Conservation (phyloP, 2,329 filamentous ascomycete species). For the Botrytis tulipae region DNA sequence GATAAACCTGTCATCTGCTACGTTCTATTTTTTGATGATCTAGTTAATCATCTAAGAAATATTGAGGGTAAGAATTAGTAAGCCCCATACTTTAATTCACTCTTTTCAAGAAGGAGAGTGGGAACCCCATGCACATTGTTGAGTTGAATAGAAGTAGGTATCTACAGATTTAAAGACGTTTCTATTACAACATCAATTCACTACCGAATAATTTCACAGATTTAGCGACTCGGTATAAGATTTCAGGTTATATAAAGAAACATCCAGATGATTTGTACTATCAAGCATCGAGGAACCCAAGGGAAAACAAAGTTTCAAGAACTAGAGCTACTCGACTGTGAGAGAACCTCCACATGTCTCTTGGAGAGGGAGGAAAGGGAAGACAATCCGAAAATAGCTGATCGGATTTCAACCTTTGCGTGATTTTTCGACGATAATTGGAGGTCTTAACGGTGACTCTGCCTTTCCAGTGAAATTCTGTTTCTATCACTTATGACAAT, state of each 20-base stretch:
- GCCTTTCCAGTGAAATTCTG: no score
- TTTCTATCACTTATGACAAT: no score
- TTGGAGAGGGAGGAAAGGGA: rapidly evolving
- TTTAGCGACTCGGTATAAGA: no score
- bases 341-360: background rate
- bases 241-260: background rate
- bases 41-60: no score
- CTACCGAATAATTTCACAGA: no score
- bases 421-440: no score
- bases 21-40: no score
- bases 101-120: background rate
- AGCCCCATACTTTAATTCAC: background rate
- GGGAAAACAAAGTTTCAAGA: no score
- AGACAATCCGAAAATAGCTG: background rate
- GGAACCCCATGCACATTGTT: background rate
- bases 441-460: no score
- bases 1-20: no score
- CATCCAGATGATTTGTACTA: rapidly evolving
- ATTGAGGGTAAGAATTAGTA: background rate
- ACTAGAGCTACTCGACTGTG: background rate
- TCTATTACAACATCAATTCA: background rate
- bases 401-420: background rate
- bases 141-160: background rate
- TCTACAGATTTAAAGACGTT: background rate
- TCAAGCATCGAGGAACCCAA: background rate